These are phyloP conservation scores for Stropharia rugosoannulata DNA, from an alignment of 768 basidiomycete species.

Conservation along the genomic window DNA sequence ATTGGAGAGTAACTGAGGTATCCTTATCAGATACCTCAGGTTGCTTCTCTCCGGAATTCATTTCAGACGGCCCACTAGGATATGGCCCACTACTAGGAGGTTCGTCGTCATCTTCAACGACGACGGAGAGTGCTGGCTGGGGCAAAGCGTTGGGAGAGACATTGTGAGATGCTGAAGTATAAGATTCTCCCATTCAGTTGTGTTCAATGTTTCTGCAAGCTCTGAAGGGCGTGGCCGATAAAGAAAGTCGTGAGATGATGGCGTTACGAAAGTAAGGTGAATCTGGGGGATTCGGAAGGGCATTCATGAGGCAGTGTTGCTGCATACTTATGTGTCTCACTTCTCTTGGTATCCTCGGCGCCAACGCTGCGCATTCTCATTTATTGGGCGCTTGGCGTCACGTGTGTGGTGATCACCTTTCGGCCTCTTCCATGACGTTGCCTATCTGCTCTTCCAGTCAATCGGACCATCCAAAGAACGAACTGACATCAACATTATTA, in stretches of 20 bases:
- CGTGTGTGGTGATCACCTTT: no score
- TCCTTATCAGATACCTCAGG: constrained; percentile 3
- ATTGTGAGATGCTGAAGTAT: constrained; percentile 24
- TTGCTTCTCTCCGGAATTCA: constrained; percentile 11
- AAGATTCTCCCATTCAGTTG: constrained; percentile 41
- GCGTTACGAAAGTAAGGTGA: background rate
- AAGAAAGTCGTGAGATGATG: background rate
- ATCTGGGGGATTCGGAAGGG: background rate
- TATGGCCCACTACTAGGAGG: constrained; percentile 40
- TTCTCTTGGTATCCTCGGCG: no score
- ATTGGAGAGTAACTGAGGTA: constrained; percentile 1
- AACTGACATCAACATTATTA: no score
- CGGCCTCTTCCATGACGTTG: no score
- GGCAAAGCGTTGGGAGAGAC: constrained; percentile 27
- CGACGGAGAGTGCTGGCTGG: constrained; percentile 29
- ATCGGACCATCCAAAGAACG: no score
- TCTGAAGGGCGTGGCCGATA: background rate
- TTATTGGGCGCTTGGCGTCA: no score
- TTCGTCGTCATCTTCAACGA: constrained; percentile 42
- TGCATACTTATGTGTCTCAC: background rate
- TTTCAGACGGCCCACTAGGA: constrained; percentile 30
- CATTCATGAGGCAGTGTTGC: background rate
- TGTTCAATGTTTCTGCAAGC: constrained; percentile 6
- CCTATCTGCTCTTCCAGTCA: no score
- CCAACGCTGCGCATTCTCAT: no score